Base-by-base conservation (phyloP, 1,284 basidiomycete species). In the Entoloma clypeatum region DNA sequence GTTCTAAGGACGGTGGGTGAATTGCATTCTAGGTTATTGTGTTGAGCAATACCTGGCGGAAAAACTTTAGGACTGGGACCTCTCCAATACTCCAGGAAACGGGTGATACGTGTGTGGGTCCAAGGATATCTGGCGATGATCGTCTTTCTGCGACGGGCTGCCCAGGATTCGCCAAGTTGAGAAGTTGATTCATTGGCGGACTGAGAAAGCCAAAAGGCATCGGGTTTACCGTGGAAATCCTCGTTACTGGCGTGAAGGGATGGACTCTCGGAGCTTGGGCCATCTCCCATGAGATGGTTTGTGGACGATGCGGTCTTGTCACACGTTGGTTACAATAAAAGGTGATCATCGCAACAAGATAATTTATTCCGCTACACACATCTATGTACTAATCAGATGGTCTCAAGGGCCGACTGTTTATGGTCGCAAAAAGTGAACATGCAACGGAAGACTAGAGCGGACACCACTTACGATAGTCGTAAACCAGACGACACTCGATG, bases 1-100 rank as follows among this genome's bases (percentile, higher is more conserved):
- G 78, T 17, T 69, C 82, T 84, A 48, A n/a, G 27, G 9, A 27
- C 24, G 19, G 25, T 29, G 17, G 39, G 27, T 24, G 50, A 49
- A 43, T 34, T 35, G 18, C 18, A 39, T 43, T 40, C 16, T 39
- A 19, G 10, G 14, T 21, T 16, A 24, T n/a, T 16, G 14, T 32
- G 30, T 43, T 25, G 33, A 40, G 7, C 64, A 73, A 39, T 45
- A 81, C 79, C 68, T 62, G 74, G 64, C 28, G 85, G 56, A 49
- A 78, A 72, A 19, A 71, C 58, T 55, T 77, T 80, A 5, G 79
- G 79, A 36, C 72, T 59, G 0, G 83, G 83, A 5, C 84, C 83
- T 51, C 71, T 68, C 34, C 77, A 40, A 53, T 79, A 85, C 8
- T 56, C 43, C 3, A 60, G 23, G 4, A 51, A 48, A 13, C 53